These are phyloP conservation scores for Plasmodium relictum DNA, from an alignment of 169 alveolate species.

Conservation along the genomic window DNA sequence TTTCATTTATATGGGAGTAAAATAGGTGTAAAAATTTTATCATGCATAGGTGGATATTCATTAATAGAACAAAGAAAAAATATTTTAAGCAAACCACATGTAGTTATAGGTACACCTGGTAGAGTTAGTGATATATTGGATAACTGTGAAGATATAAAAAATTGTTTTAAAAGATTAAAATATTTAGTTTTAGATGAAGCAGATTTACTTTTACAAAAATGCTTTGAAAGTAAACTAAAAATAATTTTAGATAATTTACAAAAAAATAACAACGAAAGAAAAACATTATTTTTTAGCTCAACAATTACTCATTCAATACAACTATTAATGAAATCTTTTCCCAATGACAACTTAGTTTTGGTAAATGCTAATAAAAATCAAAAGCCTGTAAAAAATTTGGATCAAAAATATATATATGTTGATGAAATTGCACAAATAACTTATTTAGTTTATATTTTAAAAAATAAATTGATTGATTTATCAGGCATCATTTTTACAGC, in stretches of 20 bases:
- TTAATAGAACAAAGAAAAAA: conserved; percentile 84
- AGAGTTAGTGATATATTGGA: conserved; percentile 92
- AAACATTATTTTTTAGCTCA: conserved; percentile 98
- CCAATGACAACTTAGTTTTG: conserved; percentile 22
- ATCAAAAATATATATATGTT: conserved; percentile 48
- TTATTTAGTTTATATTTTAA: conserved; percentile 42
- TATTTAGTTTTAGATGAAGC: conserved; percentile 98
- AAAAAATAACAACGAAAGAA: conserved; percentile 78
- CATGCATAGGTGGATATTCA: conserved; percentile 95
- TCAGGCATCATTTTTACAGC: conserved; percentile 95
- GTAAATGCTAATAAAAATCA: conserved; percentile 55
- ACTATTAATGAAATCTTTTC: conserved; percentile 16
- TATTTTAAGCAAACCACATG: conserved; percentile 93
- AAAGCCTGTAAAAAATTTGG: conserved; percentile 51
- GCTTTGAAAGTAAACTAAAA: conserved; percentile 88
- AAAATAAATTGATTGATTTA: conserved; percentile 23
- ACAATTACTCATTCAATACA: conserved; percentile 92
- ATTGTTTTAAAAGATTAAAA: conserved; percentile 87
- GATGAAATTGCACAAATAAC: conserved; percentile 58
- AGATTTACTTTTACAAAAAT: conserved; percentile 93
- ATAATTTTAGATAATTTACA: conserved; percentile 86
- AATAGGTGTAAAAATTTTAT: conserved; percentile 88
- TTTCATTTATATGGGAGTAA: conserved; percentile 93
- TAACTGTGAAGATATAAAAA: conserved; percentile 76
- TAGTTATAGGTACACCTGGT: conserved; percentile 98